These are phyloP conservation scores for Pythium monospermum DNA, from an alignment of 352 stramenopile genomes.

Conservation along the genomic window DNA sequence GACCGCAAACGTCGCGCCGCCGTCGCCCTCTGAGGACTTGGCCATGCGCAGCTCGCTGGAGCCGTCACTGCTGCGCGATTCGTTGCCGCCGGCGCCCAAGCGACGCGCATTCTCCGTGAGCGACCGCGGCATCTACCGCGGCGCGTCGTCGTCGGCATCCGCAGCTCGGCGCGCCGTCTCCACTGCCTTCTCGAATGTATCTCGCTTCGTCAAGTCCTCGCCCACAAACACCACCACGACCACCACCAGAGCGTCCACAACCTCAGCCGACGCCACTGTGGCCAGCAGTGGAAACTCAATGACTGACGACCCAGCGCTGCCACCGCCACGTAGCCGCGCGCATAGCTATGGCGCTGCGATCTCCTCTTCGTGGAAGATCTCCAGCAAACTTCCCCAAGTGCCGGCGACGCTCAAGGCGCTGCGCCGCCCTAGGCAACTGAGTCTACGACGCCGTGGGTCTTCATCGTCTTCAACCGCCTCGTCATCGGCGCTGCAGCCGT, in stretches of 20 bases:
- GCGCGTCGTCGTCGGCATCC: conserved; percentile 24
- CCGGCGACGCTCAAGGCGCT: conserved; percentile 18
- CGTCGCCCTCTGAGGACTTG: neutral
- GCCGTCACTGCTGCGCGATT: conserved; percentile 12
- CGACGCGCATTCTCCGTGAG: conserved; percentile 46
- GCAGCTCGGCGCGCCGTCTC: conserved; percentile 29
- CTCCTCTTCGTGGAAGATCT: conserved; percentile 20
- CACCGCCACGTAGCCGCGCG: conserved; percentile 5
- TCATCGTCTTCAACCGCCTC: no score
- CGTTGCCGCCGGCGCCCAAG: conserved; percentile 28
- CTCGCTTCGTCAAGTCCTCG: conserved; percentile 21
- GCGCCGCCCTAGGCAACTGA: conserved; percentile 17
- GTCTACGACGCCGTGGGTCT: conserved; percentile 9
- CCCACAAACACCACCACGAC: conserved; percentile 37
- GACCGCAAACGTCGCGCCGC: neutral
- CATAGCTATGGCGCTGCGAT: conserved; percentile 4
- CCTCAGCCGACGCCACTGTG: conserved; percentile 1
- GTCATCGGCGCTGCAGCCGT: conserved; percentile 7
- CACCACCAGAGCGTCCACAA: conserved; percentile 34
- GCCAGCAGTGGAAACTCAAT: conserved; percentile 6
- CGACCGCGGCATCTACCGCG: conserved; percentile 30
- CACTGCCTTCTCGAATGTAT: conserved; percentile 41
- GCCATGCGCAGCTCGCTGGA: conserved; percentile 16
- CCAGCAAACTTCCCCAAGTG: conserved; percentile 22
- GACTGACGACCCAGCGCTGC: neutral